These are phyloP conservation scores for Cutaneotrichosporon sp. DNA, from an alignment of 1,284 basidiomycete genomes.

Conservation along the genomic window DNA sequence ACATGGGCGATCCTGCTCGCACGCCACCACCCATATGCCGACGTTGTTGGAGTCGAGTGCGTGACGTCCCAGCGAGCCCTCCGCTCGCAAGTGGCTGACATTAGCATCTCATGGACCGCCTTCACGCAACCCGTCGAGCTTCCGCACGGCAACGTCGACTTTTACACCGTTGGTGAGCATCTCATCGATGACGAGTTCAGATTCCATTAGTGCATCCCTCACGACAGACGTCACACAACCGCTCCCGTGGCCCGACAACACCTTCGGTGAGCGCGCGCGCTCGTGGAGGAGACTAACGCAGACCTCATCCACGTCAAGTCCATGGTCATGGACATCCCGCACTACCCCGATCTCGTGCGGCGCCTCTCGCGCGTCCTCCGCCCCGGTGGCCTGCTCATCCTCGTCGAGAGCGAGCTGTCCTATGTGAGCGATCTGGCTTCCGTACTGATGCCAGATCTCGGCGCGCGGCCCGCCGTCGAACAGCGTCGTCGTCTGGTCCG, in stretches of 20 bases:
- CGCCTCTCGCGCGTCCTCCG: conserved; percentile 40
- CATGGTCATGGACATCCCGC: conserved; percentile 36
- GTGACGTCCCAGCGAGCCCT: conserved; percentile 7
- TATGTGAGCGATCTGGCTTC: conserved; percentile 31
- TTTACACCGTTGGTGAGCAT: conserved; percentile 39
- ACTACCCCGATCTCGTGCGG: conserved; percentile 39
- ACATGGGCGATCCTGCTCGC: conserved; percentile 37
- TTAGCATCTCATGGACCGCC: conserved; percentile 37
- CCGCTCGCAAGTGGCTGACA: not conserved
- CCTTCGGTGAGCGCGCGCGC: conserved; percentile 34
- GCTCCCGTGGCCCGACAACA: conserved; percentile 32
- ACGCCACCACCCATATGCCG: conserved; percentile 35
- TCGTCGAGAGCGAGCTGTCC: conserved; percentile 43
- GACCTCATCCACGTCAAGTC: conserved; percentile 51
- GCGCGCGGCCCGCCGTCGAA: conserved; percentile 10
- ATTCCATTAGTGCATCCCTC: too few relatives aligned
- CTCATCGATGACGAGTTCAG: too few relatives aligned
- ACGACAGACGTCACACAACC: conserved; percentile 32
- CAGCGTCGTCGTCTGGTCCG: conserved; percentile 28
- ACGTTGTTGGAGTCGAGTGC: conserved; percentile 45
- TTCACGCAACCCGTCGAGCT: conserved; percentile 18
- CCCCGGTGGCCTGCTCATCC: conserved; percentile 43
- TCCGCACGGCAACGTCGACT: conserved; percentile 44
- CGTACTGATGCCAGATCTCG: conserved; percentile 19
- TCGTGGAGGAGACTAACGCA: conserved; percentile 10